Evolutionary conservation across 345 rosid genomes (phyloP), one percentile per base, ranked within the genome.

Genomic region (Melastoma malabathricum): DNA sequence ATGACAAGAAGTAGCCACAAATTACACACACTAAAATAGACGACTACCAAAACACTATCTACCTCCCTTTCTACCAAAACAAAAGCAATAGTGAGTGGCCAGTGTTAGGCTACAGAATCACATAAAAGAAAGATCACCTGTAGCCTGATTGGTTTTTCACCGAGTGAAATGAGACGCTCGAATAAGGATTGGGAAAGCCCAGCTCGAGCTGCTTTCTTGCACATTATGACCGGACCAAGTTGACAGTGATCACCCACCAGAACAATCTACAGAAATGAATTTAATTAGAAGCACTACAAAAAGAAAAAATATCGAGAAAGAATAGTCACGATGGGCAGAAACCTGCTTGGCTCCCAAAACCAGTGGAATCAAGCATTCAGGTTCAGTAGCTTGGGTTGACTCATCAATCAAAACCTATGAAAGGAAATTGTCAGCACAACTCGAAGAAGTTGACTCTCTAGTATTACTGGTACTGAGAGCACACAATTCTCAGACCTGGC

Each of bases 151-250:
- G 99, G 99, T 71, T 93, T 93, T 43, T 88, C 79, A 63, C 97
- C 99, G 72, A 93, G 99, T 54, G 78, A 58, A 70, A 93, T 95
- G 59, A 93, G 90, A 39, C 99, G 94, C 53, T 93, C 99, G 78
- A 93, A 93, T 31, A 93, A 82, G 46, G 97, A 93, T 62, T 93
- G 99, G 6, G 97, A 95, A 57, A 93, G 63, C 53, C 99, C 99
- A 72, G 99, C 97, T 60, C 99, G 95, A 64, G 99, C 99, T 19
- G 97, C 99, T 85, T 93, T 93, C 68, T 93, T 93, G 84, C 99
- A 93, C 99, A 93, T 93, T 27, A 93, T 88, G 58, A 93, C 99
- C 2, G 99, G 99, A 59, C 99, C 99, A 64, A 93, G 99, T 68
- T 93, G 99, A 73, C 99, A 93, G 68, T 93, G 99, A 67, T 93